Percentiles rank a stretch among this genome's conserved stretches.
phyloP scores from a whole-genome alignment of 2,329 filamentous ascomycete species.

The Diaporthe destruens region DNA sequence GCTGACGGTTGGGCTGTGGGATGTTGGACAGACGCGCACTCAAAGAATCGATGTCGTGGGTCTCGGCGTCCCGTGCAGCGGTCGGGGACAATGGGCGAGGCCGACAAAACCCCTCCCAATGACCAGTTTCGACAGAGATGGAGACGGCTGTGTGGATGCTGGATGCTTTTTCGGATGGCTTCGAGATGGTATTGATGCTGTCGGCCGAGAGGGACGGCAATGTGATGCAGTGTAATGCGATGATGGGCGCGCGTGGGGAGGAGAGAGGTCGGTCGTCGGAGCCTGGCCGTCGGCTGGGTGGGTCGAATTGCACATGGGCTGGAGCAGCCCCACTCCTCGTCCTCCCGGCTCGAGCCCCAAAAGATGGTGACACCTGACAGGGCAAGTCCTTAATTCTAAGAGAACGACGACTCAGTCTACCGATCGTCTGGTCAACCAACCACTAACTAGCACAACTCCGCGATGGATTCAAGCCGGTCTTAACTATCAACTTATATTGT shows the following conservation, averaged over 20 bases:
- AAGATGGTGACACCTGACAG: background rate
- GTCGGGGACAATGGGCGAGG: constrained; percentile 21
- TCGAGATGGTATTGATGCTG: constrained; percentile 35
- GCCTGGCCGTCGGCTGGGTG: constrained; percentile 14
- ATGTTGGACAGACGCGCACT: constrained; percentile 33
- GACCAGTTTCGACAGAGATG: background rate
- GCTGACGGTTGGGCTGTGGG: constrained; percentile 28
- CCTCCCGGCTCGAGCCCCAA: background rate
- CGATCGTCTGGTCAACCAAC: background rate
- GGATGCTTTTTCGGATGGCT: constrained; percentile 10
- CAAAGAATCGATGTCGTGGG: constrained; percentile 33
- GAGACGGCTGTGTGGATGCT: constrained; percentile 12
- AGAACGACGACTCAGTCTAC: background rate
- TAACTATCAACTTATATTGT: background rate
- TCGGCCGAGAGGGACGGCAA: constrained; percentile 2
- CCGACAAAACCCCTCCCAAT: background rate
- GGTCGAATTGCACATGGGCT: constrained; percentile 26
- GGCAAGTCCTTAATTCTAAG: background rate
- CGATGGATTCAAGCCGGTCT: background rate
- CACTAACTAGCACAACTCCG: too few species aligned
- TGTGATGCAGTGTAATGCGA: constrained; percentile 31
- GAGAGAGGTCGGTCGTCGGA: constrained; percentile 30
- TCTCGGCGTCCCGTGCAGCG: constrained; percentile 30
- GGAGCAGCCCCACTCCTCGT: constrained; percentile 7
- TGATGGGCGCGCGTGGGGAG: constrained; percentile 31